Conservation (phyloP, 1,139 yeast species). For the Geotrichum reessii region DNA sequence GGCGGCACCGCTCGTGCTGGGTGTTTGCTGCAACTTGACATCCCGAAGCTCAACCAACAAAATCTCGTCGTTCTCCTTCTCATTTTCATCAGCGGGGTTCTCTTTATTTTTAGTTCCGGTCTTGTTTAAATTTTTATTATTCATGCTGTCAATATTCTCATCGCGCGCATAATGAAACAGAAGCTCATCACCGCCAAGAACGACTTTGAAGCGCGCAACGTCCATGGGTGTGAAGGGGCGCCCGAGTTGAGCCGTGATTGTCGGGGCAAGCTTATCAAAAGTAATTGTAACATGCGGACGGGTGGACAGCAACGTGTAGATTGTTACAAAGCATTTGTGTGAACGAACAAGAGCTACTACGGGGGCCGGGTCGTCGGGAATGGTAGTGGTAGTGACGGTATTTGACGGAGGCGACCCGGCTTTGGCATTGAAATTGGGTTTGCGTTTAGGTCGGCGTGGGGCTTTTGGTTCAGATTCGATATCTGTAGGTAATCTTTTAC, state of each 20-base stretch:
- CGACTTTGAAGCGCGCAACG: conserved; percentile 55
- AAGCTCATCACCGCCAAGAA: conserved; percentile 59
- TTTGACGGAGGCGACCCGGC: neutral
- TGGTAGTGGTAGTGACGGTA: neutral
- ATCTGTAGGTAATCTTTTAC: neutral
- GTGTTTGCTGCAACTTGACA: conserved; percentile 44
- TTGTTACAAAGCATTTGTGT: conserved; percentile 35
- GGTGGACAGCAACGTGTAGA: conserved; percentile 51
- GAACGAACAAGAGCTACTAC: neutral
- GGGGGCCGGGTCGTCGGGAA: neutral
- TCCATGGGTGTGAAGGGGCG: conserved; percentile 39
- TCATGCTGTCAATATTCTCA: conserved; percentile 38
- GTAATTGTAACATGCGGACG: conserved; percentile 53
- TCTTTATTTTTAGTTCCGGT: conserved; percentile 27
- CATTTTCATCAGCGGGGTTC: conserved; percentile 18
- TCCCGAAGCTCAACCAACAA: conserved; percentile 76
- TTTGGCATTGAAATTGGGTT: neutral
- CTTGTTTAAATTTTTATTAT: conserved; percentile 31
- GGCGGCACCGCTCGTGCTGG: neutral
- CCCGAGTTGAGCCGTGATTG: conserved; percentile 41
- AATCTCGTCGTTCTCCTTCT: conserved; percentile 42
- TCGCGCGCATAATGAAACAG: conserved; percentile 49
- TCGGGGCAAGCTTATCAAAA: conserved; percentile 45
- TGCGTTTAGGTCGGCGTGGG: neutral
- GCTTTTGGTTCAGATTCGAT: neutral